Conservation (phyloP, 2,329 filamentous ascomycete genomes). For the Chaetoscypha palmicola region DNA sequence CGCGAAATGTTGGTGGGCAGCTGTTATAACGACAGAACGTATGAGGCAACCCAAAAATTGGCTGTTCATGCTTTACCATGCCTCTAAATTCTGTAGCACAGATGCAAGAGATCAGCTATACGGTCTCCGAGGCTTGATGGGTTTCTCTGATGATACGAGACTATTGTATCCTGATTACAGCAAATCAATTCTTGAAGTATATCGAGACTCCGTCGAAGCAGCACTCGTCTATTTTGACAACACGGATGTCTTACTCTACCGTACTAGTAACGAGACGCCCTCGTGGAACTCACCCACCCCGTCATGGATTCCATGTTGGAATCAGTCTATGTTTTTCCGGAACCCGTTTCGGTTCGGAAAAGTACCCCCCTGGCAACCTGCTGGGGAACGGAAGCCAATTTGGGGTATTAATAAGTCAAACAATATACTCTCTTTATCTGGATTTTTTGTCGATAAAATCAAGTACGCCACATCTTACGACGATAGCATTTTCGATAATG, state of each 20-base stretch:
- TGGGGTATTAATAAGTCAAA: constrained; percentile 1
- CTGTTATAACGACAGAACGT: constrained; percentile 24
- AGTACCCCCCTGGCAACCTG: constrained; percentile 23
- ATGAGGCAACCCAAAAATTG: constrained; percentile 24
- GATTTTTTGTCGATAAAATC: neutral
- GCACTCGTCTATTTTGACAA: constrained; percentile 24
- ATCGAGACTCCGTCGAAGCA: constrained; percentile 21
- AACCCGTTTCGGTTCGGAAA: constrained; percentile 29
- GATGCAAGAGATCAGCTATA: constrained; percentile 17
- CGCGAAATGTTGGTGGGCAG: constrained; percentile 26
- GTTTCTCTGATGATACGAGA: constrained; percentile 7
- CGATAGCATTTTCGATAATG: neutral
- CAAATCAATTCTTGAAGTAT: constrained; percentile 14
- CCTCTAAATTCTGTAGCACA: constrained; percentile 18
- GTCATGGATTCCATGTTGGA: constrained; percentile 25
- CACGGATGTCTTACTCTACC: constrained; percentile 23
- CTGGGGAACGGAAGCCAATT: constrained; percentile 15
- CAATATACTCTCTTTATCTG: neutral
- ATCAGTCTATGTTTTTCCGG: constrained; percentile 26
- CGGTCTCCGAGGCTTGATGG: constrained; percentile 15
- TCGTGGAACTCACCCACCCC: too few species aligned
- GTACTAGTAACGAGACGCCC: constrained; percentile 19
- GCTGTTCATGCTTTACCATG: constrained; percentile 26
- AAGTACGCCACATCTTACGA: neutral
- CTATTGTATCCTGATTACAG: constrained; percentile 6